Evolutionary conservation across 352 stramenopile genomes (phyloP).

Genomic region (Thalassiosira livingstoniorum): DNA sequence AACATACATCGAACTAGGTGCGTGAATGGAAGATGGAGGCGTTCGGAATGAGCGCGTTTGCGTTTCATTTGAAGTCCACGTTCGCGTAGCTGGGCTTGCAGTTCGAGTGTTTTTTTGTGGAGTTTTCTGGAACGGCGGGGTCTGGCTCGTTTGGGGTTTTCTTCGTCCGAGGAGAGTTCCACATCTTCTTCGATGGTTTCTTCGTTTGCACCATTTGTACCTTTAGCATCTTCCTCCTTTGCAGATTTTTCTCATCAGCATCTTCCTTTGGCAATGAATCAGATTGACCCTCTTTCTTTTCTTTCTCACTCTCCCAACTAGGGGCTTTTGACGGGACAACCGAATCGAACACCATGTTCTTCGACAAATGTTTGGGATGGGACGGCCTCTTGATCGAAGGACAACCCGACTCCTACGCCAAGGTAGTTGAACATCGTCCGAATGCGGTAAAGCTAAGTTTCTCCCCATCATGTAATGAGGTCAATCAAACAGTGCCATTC

Average conservation of each 20-base stretch:
- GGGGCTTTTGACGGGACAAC: constrained; percentile 65
- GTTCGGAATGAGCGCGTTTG: constrained; percentile 33
- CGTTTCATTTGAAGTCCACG: constrained; percentile 43
- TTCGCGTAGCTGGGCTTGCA: constrained; percentile 44
- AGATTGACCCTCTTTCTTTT: too few species aligned
- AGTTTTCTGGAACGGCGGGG: constrained; percentile 22
- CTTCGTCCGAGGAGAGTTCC: too few species aligned
- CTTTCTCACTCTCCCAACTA: too few species aligned
- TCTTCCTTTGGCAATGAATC: too few species aligned
- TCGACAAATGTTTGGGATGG: constrained; percentile 72
- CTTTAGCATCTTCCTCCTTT: too few species aligned
- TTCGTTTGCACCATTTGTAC: too few species aligned
- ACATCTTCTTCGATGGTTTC: too few species aligned
- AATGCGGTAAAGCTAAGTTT: constrained; percentile 63
- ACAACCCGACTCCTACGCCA: constrained; percentile 50
- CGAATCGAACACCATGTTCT: constrained; percentile 73
- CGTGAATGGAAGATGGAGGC: constrained; percentile 73
- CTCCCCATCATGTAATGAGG: constrained; percentile 55
- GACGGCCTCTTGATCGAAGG: constrained; percentile 68
- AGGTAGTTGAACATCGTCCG: constrained; percentile 57
- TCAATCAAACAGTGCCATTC: constrained; percentile 43
- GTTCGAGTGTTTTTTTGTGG: constrained; percentile 39
- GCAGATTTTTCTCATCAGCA: too few species aligned
- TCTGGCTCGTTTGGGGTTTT: too few species aligned
- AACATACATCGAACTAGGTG: constrained; percentile 53